phyloP scores from a whole-genome alignment of 768 basidiomycete genomes.

The Rhizopogon vinicolor region DNA sequence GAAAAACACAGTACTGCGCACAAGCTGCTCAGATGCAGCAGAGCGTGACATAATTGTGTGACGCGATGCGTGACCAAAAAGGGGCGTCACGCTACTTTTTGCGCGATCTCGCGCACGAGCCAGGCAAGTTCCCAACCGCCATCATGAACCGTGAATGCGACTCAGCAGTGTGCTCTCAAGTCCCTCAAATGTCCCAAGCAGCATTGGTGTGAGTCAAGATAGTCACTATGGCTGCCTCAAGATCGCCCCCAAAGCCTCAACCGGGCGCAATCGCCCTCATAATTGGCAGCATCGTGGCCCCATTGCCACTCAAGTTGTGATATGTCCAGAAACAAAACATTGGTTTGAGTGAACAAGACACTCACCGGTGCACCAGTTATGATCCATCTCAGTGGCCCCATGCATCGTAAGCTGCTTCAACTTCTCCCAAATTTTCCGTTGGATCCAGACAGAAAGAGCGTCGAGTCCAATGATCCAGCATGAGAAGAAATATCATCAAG shows the following conservation, averaged over 20 bases:
- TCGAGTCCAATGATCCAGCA: background rate
- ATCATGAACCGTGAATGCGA: conserved; percentile 5
- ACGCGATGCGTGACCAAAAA: conserved; percentile 5
- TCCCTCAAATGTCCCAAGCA: too few relatives aligned
- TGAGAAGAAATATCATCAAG: background rate
- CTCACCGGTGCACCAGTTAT: conserved; percentile 2
- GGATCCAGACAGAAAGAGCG: background rate
- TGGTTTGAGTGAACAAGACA: conserved; percentile 8
- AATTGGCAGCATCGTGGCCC: background rate
- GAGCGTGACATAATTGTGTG: background rate
- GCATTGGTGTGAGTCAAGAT: too few relatives aligned
- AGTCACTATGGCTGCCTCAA: too few relatives aligned
- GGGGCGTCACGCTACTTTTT: conserved; percentile 4
- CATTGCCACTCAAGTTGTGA: too few relatives aligned
- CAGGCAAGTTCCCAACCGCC: conserved; percentile 9
- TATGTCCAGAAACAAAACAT: background rate
- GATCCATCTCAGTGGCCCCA: background rate
- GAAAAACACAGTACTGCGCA: background rate
- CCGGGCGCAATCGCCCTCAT: background rate
- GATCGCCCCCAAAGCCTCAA: background rate
- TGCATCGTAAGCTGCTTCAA: background rate
- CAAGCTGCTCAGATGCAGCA: background rate
- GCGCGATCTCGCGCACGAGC: background rate
- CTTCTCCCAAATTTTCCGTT: background rate
- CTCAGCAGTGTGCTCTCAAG: too few relatives aligned